phyloP scores from a whole-genome alignment of 257 asterid species.

The Nicotiana benthamiana region DNA sequence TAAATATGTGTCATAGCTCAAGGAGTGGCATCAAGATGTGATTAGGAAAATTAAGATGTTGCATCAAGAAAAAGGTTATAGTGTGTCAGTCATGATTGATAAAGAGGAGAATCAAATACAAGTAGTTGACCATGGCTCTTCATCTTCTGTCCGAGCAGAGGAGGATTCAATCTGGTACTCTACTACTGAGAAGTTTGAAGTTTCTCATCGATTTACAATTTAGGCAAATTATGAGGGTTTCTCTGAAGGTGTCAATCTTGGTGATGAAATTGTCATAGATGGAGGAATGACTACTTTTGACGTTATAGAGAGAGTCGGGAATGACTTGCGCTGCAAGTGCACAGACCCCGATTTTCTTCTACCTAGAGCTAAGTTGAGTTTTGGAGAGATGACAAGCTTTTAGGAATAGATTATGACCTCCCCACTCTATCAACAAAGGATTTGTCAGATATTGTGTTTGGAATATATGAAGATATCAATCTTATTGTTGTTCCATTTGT shows the following conservation, averaged over 20 bases:
- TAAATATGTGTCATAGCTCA: conserved; percentile 69
- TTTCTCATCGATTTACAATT: conserved; percentile 59
- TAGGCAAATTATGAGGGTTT: conserved; percentile 66
- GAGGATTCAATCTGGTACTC: conserved; percentile 75
- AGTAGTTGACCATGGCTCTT: conserved; percentile 74
- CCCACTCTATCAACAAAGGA: conserved; percentile 77
- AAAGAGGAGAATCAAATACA: conserved; percentile 73
- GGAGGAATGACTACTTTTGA: conserved; percentile 88
- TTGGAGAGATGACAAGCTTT: conserved; percentile 77
- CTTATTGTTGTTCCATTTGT: conserved; percentile 79
- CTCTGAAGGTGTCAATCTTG: conserved; percentile 62
- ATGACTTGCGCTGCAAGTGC: conserved; percentile 67
- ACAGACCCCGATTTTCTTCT: conserved; percentile 69
- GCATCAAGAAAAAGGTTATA: conserved; percentile 62
- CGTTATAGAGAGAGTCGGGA: conserved; percentile 57
- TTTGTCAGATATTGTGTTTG: conserved; percentile 69
- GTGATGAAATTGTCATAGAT: conserved; percentile 73
- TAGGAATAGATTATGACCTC: conserved; percentile 42
- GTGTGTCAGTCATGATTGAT: conserved; percentile 81
- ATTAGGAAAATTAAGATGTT: conserved; percentile 62
- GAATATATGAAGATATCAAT: conserved; percentile 69
- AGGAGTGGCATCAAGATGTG: conserved; percentile 72
- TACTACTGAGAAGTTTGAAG: conserved; percentile 59
- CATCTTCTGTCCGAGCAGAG: conserved; percentile 84
- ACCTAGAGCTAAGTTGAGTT: conserved; percentile 77